These are phyloP conservation scores for Neurospora crassa DNA, from an alignment of 2,329 filamentous ascomycete genomes.

Conservation along the genomic window DNA sequence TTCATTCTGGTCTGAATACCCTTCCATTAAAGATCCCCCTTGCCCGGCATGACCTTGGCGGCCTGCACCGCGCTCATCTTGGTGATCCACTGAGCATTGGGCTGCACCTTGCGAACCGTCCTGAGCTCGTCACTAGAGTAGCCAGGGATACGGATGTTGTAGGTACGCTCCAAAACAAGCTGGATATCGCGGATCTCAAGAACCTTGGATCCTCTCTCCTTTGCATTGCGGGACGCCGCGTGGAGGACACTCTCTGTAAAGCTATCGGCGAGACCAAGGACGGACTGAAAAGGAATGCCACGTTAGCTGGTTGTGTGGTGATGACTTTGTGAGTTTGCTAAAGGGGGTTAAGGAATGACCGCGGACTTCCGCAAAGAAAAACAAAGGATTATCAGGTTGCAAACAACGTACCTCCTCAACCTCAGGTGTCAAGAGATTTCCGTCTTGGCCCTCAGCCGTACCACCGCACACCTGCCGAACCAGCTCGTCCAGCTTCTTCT, in stretches of 20 bases:
- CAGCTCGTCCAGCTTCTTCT: constrained; percentile 94
- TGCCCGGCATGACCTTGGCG: constrained; percentile 67
- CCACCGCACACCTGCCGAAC: constrained; percentile 88
- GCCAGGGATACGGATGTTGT: constrained; percentile 87
- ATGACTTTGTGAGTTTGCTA: not conserved
- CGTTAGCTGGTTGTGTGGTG: constrained; percentile 7
- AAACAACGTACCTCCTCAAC: constrained; percentile 73
- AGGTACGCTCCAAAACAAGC: constrained; percentile 72
- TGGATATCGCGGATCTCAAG: constrained; percentile 85
- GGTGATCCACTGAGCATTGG: constrained; percentile 78
- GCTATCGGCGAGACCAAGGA: constrained; percentile 82
- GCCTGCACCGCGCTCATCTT: constrained; percentile 98
- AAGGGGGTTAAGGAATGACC: not conserved
- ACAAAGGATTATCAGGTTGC: constrained; percentile 1
- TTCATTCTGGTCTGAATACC: not conserved
- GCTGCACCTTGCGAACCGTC: constrained; percentile 88
- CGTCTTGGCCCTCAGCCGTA: constrained; percentile 60
- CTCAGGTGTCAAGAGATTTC: constrained; percentile 75
- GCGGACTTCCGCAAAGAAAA: not conserved
- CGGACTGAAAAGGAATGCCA: constrained; percentile 38
- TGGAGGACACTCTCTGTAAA: constrained; percentile 90
- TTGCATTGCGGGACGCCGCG: constrained; percentile 80
- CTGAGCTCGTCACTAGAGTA: constrained; percentile 91
- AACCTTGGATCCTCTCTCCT: constrained; percentile 81
- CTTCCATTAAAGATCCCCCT: constrained; percentile 37